Base-by-base conservation (phyloP, 352 stramenopile genomes). In the Globisporangium recalcitrans region DNA sequence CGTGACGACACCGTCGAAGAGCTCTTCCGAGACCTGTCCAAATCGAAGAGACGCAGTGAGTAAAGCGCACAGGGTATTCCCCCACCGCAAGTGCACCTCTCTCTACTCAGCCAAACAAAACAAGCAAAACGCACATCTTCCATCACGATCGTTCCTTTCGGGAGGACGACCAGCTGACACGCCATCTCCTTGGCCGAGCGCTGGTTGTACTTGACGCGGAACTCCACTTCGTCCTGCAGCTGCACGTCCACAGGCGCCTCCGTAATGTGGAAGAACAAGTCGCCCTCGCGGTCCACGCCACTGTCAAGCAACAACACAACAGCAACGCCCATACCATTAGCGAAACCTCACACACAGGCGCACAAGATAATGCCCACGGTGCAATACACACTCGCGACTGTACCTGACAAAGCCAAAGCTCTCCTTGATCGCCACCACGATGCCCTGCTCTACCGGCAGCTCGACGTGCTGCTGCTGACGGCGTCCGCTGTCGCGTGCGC, bases 241-340 rank as follows among this genome's bases (percentile, higher is more conserved):
- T 89, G 72, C 52, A 87, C 59, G 64, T 88, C 80, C 63, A 85
- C 64, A 0, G 84, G 84, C 27, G 81, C 84, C 47, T 93, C 84
- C 8, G 79, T 85, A 36, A 91, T 85, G 70, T 93, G 84, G 69
- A 93, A 93, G 67, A 93, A 93, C 46, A 91, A 53, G 40, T 93
- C 84, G 22, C 77, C 78, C 14, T 93, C 78, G 54, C 78, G 72
- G 9, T 87, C 81, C 62, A 86, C 64, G 56, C 79, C 78, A 63
- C 81, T 78, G 11, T 14, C 38, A 46, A 10, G n/a, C 16, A 46
- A 11, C 38, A 21, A 21, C 38, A 21, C 38, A 44, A n/a, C n/a
- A n/a, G n/a, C 27, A 31, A 31, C 27, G 5, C 2, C 16, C 16
- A 46, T 16, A 46, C 10, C 38, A 69, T 44, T 51, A 34, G 68